Conservation (phyloP, 2,329 filamentous ascomycete species). For the Clonostachys sp. region DNA sequence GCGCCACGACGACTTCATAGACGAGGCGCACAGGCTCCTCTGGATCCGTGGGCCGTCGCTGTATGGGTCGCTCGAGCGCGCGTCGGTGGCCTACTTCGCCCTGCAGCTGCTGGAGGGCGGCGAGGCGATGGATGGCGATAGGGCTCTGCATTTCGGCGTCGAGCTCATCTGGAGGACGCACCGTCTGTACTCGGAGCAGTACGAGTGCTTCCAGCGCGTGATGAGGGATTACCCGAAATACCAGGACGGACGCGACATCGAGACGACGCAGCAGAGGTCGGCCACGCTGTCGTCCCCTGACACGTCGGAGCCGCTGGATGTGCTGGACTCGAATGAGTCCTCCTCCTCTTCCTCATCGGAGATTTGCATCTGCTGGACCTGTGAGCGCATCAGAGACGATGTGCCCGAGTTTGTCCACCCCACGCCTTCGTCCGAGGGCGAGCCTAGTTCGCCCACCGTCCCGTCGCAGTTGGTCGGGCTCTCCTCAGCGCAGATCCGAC, state of each 20-base stretch:
- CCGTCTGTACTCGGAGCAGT: not conserved
- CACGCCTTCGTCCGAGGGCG: not conserved
- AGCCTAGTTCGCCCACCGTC: not conserved
- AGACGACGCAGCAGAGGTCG: not conserved
- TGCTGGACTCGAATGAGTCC: not conserved
- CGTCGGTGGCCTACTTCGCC: not conserved
- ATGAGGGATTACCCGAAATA: not conserved
- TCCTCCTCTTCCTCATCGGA: not conserved
- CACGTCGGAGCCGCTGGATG: not conserved
- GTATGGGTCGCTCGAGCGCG: not conserved
- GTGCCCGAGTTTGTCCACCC: not conserved
- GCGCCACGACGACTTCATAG: not conserved
- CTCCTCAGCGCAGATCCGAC: not conserved
- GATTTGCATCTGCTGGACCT: not conserved
- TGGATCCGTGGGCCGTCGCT: not conserved
- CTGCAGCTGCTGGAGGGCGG: not conserved
- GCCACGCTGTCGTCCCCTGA: too few relatives aligned
- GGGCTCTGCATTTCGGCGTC: not conserved
- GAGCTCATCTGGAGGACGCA: not conserved
- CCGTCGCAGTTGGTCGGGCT: not conserved
- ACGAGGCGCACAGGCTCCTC: not conserved
- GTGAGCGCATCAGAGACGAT: not conserved
- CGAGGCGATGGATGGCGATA: not conserved
- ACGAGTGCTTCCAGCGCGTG: not conserved
- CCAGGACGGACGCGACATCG: not conserved